These are phyloP conservation scores for Candida awuae DNA, from an alignment of 805 yeast genomes.

Conservation along the genomic window DNA sequence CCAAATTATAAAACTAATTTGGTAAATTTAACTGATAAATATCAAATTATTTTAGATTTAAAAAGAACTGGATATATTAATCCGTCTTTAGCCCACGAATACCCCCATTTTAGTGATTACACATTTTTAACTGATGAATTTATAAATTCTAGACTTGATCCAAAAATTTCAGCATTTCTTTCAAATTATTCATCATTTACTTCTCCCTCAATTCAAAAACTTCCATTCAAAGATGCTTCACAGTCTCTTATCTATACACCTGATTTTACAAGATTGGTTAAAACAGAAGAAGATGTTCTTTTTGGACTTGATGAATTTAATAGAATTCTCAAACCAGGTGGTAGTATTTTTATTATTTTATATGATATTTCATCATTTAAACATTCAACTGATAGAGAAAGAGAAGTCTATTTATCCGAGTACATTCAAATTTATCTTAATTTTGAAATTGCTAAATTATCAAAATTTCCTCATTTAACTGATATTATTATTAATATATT, in stretches of 20 bases:
- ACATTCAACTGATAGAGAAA: background rate
- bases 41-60: constrained; percentile 19
- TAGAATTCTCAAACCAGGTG: constrained; percentile 26
- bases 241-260: constrained; percentile 25
- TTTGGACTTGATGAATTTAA: constrained; percentile 23
- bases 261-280: constrained; percentile 20
- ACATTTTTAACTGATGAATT: constrained; percentile 18
- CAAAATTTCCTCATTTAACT: constrained; percentile 2
- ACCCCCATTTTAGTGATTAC: constrained; percentile 20
- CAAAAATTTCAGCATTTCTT: constrained; percentile 21
- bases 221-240: constrained; percentile 24
- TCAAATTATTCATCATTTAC: constrained; percentile 28
- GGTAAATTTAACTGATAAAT: constrained; percentile 20
- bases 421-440: constrained; percentile 8
- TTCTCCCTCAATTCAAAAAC: constrained; percentile 16
- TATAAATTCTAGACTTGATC: constrained; percentile 14
- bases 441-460: constrained; percentile 4
- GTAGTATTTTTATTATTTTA: constrained; percentile 23
- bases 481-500: background rate
- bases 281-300: constrained; percentile 15
- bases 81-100: constrained; percentile 9
- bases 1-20: constrained; percentile 23
- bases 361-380: constrained; percentile 21
- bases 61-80: constrained; percentile 20
- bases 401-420: constrained; percentile 4